Evolutionary conservation across 192 early-diverging fungal genomes (phyloP), one percentile per base, ranked within the genome.

Genomic region (Cetraspora pellucida): DNA sequence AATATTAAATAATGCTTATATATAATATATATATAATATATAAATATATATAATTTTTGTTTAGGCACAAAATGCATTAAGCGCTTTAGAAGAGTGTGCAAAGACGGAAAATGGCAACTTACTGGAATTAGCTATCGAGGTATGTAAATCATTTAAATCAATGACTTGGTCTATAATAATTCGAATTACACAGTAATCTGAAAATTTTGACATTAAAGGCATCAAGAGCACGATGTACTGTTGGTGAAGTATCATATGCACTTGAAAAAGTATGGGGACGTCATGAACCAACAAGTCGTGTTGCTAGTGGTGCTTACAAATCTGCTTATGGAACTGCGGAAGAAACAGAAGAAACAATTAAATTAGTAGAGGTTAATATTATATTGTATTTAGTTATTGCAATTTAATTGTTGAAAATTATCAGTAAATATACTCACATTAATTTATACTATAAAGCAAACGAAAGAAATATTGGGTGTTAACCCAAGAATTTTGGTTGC

Each of bases 401-500:
- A 30, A 25, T 66, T 66, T 0, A 37, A 13, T 66, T 28, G 14
- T 46, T 19, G 27, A 0, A 14, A 19, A 10, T 66, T 54, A 16
- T 19, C 50, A 14, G 16, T 54, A 19, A 19, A 4, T 54, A 4
- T 54, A 54, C 17, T 54, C 11, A 54, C 11, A 54, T 54, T 19
- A 52, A 52, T 11, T n/a, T 68, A 10, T 11, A 70, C 27, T 50
- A 23, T 58, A 30, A 30, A 76, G 74, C 3, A 37, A 50, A 66
- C 74, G 23, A 19, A 61, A 25, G 8, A 9, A 43, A 76, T 65
- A 50, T 54, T 76, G 68, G 95, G 95, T 81, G 89, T 94, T 49
- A 91, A 93, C n/a, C 95, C 95, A 21, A 92, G 95, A 84, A 86
- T 96, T 75, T 82, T 96, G 23, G 93, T 96, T 6, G 95, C 93